These are phyloP conservation scores for Eutrema salsugineum DNA, from an alignment of 441 rosid species.

Conservation along the genomic window DNA sequence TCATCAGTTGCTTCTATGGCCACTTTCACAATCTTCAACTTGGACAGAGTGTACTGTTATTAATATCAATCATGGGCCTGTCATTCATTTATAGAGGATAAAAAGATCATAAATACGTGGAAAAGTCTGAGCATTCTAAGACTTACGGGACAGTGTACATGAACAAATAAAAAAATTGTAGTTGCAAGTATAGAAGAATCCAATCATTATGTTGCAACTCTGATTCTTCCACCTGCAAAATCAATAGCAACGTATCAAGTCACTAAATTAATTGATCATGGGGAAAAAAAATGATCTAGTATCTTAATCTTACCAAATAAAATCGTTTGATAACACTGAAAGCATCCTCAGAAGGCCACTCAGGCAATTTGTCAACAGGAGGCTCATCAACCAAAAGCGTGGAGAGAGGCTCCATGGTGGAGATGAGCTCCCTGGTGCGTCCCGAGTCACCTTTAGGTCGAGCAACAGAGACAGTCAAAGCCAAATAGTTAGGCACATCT, in stretches of 20 bases:
- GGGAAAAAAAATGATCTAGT: not conserved
- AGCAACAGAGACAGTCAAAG: too few species aligned
- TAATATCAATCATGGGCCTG: too few species aligned
- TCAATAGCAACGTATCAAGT: not conserved
- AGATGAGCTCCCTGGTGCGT: too few species aligned
- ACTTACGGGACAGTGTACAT: not conserved
- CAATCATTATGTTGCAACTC: not conserved
- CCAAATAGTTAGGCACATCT: too few species aligned
- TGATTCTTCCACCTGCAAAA: conserved; percentile 17
- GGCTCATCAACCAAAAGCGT: too few species aligned
- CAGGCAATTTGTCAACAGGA: not conserved
- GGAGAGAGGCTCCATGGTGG: too few species aligned
- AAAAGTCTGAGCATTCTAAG: too few species aligned
- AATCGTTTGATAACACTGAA: not conserved
- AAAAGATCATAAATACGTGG: not conserved
- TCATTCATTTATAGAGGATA: too few species aligned
- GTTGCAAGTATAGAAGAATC: not conserved
- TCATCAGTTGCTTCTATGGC: not conserved
- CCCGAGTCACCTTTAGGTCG: too few species aligned
- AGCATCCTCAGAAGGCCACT: not conserved
- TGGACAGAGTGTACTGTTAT: not conserved
- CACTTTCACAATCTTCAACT: not conserved
- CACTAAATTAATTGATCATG: not conserved
- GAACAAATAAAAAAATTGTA: not conserved
- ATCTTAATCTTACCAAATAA: not conserved